Percentiles rank a stretch among this genome's conserved stretches.
Conservation (phyloP, 2,329 filamentous ascomycete genomes). For the Dactylellina sp. region DNA sequence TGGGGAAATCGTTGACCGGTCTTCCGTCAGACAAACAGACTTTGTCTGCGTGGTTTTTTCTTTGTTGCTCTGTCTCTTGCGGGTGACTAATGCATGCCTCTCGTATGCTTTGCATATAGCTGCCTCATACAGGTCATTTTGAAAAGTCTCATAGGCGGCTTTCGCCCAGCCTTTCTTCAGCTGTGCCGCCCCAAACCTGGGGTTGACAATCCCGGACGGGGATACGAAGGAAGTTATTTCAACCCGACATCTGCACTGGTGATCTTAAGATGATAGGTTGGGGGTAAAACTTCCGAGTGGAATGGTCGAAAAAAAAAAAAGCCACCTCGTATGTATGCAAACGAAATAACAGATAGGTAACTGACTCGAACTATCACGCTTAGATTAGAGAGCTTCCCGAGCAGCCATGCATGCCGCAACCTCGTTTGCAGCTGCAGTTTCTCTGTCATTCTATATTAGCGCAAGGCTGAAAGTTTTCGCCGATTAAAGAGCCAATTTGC, state of each 20-base stretch:
- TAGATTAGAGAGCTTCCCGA: constrained; percentile 44
- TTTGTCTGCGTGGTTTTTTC: neutral
- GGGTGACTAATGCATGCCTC: constrained; percentile 17
- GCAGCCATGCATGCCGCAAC: constrained; percentile 44
- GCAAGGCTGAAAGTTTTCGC: constrained; percentile 39
- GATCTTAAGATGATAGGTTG: constrained; percentile 43
- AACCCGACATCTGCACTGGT: constrained; percentile 45
- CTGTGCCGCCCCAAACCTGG: constrained; percentile 33
- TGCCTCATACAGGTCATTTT: constrained; percentile 36
- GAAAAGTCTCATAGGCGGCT: constrained; percentile 28
- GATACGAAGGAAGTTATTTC: constrained; percentile 36
- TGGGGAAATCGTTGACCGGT: constrained; percentile 9
- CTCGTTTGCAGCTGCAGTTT: constrained; percentile 40
- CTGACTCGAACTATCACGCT: constrained; percentile 30
- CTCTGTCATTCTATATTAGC: constrained; percentile 33
- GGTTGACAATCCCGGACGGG: constrained; percentile 24
- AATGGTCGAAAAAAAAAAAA: constrained; percentile 1
- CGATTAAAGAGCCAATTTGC: constrained; percentile 34
- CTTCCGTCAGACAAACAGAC: constrained; percentile 1
- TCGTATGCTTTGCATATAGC: constrained; percentile 2
- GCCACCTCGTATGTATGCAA: neutral
- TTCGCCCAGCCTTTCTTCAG: constrained; percentile 28
- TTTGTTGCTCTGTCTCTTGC: neutral
- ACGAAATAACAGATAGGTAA: neutral
- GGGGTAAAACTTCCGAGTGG: constrained; percentile 46